Evolutionary conservation across 2,329 filamentous ascomycete species (phyloP).

Genomic region (Drechslerella coelobrocha): DNA sequence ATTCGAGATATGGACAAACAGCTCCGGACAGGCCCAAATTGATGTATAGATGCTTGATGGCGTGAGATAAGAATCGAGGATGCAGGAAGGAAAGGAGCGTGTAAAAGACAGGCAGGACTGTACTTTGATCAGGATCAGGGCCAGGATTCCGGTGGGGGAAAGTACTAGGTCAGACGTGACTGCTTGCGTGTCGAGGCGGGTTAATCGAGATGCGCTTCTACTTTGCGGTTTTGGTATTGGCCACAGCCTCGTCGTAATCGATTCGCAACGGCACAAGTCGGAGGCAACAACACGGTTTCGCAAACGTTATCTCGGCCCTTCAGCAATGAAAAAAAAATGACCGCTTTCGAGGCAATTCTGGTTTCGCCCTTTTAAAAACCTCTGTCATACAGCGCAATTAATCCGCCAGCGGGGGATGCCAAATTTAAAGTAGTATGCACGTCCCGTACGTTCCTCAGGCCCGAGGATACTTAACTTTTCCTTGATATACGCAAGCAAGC

Average conservation of each 20-base stretch:
- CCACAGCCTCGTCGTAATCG: slow-evolving; percentile 25
- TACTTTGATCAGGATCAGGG: background rate
- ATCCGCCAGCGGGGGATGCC: background rate
- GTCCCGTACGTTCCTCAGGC: too few species aligned
- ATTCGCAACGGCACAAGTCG: background rate
- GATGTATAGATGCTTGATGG: background rate
- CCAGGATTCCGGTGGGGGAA: background rate
- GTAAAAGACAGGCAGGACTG: background rate
- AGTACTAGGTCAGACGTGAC: background rate
- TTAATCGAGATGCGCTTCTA: slow-evolving; percentile 44
- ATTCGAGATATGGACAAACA: slow-evolving; percentile 34
- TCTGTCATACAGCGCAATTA: background rate
- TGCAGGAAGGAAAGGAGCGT: background rate
- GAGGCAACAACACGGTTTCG: slow-evolving; percentile 21
- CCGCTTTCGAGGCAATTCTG: slow-evolving; percentile 35
- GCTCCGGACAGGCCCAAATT: slow-evolving; percentile 11
- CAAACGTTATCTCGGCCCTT: slow-evolving; percentile 29
- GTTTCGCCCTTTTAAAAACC: slow-evolving; percentile 7
- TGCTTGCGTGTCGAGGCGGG: slow-evolving; percentile 33
- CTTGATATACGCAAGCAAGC: background rate
- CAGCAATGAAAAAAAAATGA: background rate
- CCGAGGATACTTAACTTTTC: background rate
- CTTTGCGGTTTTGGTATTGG: background rate
- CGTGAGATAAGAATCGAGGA: background rate
- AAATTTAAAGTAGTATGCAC: background rate